Evolutionary conservation across 2,329 filamentous ascomycete genomes (phyloP).

Genomic region (Cladosporium oxysporum): DNA sequence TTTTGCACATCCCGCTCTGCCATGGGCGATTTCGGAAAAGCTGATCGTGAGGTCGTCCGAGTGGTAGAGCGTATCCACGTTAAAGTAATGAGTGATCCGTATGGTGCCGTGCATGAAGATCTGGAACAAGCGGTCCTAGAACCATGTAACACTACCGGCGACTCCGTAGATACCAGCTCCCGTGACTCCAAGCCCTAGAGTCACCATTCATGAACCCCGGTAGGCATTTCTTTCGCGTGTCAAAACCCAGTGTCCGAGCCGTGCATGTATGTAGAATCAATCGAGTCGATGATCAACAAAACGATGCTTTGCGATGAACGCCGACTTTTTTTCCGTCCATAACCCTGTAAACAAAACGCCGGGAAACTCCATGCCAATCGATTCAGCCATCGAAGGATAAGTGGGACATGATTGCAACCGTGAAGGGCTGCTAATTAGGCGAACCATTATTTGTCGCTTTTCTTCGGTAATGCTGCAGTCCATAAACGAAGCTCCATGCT

Average conservation of each 20-base stretch:
- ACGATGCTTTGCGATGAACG: slow-evolving; percentile 13
- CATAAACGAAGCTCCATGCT: background rate
- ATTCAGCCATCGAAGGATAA: background rate
- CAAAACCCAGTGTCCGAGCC: background rate
- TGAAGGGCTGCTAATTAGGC: slow-evolving; percentile 12
- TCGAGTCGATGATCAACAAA: background rate
- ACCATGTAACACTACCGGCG: background rate
- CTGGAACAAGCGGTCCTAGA: background rate
- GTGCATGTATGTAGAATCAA: slow-evolving; percentile 1
- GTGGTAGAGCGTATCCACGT: background rate
- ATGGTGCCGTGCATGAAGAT: background rate
- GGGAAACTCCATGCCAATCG: slow-evolving; percentile 4
- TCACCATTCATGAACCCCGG: background rate
- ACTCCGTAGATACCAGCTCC: background rate
- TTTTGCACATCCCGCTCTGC: background rate
- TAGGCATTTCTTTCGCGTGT: background rate
- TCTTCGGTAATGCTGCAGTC: background rate
- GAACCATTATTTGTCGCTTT: background rate
- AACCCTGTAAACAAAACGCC: slow-evolving; percentile 9
- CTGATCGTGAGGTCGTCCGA: background rate
- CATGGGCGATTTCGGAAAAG: background rate
- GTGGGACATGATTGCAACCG: background rate
- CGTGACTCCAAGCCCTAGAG: background rate
- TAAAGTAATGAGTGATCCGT: background rate
- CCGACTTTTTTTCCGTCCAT: slow-evolving; percentile 5